Evolutionary conservation across 495 filamentous ascomycete species (phyloP).

Genomic region (Aspergillus baeticus): DNA sequence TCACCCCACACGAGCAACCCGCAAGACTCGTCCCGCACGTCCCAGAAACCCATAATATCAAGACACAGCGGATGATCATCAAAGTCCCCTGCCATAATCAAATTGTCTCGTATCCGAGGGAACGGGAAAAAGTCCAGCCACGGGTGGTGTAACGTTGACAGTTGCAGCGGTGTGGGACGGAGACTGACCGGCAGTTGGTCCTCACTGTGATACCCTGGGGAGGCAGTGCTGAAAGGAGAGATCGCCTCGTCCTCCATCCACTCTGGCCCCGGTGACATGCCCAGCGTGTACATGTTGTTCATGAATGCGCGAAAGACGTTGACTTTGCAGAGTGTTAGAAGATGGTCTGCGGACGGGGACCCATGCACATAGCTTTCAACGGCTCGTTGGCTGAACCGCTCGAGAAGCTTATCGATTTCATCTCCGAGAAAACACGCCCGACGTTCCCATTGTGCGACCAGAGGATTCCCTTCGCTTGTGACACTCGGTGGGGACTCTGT

Average conservation of each 20-base stretch:
- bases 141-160: slow-evolving; percentile 40
- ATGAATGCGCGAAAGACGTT: slow-evolving; percentile 44
- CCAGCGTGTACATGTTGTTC: slow-evolving; percentile 22
- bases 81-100: slow-evolving; percentile 42
- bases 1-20: slow-evolving; percentile 54
- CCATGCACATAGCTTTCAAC: slow-evolving; percentile 31
- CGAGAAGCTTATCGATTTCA: slow-evolving; percentile 14
- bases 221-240: slow-evolving; percentile 28
- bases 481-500: neutral
- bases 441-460: neutral
- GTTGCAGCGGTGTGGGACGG: slow-evolving; percentile 47
- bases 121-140: slow-evolving; percentile 57
- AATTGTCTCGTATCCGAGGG: slow-evolving; percentile 49
- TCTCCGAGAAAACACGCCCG: slow-evolving; percentile 1
- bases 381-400: slow-evolving; percentile 27
- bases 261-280: slow-evolving; percentile 17
- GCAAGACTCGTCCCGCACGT: slow-evolving; percentile 27
- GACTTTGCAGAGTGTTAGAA: slow-evolving; percentile 40
- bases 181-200: slow-evolving; percentile 37
- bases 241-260: slow-evolving; percentile 34
- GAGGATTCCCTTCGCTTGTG: neutral
- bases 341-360: slow-evolving; percentile 36
- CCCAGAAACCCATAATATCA: slow-evolving; percentile 49
- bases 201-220: slow-evolving; percentile 8
- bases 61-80: slow-evolving; percentile 46